Conservation (phyloP, 2,329 filamentous ascomycete genomes). For the Fusarium nygamai region DNA sequence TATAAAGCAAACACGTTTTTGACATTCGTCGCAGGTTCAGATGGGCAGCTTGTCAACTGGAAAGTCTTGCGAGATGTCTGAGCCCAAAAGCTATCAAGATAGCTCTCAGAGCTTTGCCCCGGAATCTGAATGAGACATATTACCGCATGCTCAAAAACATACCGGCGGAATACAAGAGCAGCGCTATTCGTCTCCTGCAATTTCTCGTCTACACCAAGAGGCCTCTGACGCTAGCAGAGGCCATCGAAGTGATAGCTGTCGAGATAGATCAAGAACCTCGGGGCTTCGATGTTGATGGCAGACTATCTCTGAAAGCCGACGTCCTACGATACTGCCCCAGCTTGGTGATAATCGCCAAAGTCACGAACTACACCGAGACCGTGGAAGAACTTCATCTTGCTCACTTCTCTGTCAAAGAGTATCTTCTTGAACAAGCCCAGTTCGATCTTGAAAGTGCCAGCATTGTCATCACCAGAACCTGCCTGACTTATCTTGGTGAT, state of each 20-base stretch:
- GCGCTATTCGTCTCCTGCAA: not conserved
- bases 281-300: not conserved
- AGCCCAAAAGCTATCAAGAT: not conserved
- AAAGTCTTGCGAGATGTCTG: not conserved
- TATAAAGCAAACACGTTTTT: not conserved
- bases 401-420: not conserved
- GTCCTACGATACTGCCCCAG: slow-evolving; percentile 24
- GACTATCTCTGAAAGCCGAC: not conserved
- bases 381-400: not conserved
- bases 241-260: slow-evolving; percentile 37
- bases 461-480: too few species aligned
- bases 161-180: slow-evolving; percentile 44
- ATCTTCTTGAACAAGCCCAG: not conserved
- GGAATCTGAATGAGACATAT: not conserved
- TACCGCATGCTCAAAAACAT: not conserved
- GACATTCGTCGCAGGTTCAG: not conserved
- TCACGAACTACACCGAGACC: not conserved
- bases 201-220: not conserved
- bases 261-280: not conserved
- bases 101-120: not conserved
- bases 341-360: slow-evolving; percentile 3
- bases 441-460: too few species aligned
- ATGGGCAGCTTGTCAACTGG: not conserved
- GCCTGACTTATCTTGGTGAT: too few species aligned
- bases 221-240: slow-evolving; percentile 31